Percentiles rank a stretch among this genome's conserved stretches.
phyloP scores from a whole-genome alignment of 176 grass and related monocot genomes.

The Triticum monococcum region DNA sequence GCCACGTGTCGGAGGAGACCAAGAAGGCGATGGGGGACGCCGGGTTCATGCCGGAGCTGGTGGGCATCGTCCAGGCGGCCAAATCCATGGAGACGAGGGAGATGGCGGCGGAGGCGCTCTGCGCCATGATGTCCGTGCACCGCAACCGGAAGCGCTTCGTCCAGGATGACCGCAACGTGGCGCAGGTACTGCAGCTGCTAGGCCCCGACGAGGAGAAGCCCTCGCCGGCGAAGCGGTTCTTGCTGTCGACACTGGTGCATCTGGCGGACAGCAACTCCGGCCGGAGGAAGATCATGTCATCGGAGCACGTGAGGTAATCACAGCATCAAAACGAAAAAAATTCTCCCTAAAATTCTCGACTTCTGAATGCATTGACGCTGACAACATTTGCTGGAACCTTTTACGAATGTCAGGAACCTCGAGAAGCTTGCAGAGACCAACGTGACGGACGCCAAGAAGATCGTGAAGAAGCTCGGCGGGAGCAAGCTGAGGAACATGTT shows the following conservation, averaged over 20 bases:
- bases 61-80: slow-evolving; percentile 39
- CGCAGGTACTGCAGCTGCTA: slow-evolving; percentile 62
- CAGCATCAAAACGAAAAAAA: neutral
- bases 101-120: slow-evolving; percentile 74
- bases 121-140: slow-evolving; percentile 57
- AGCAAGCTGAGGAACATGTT: slow-evolving; percentile 74
- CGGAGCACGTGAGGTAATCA: slow-evolving; percentile 46
- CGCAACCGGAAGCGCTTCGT: slow-evolving; percentile 72
- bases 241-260: slow-evolving; percentile 64
- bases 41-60: slow-evolving; percentile 85
- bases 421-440: slow-evolving; percentile 71
- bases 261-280: slow-evolving; percentile 62
- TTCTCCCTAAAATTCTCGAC: neutral
- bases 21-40: slow-evolving; percentile 81
- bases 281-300: slow-evolving; percentile 75
- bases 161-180: slow-evolving; percentile 68
- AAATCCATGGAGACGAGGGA: slow-evolving; percentile 58
- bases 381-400: neutral
- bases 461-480: slow-evolving; percentile 79
- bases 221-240: slow-evolving; percentile 53
- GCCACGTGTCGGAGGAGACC: slow-evolving; percentile 52
- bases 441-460: slow-evolving; percentile 70
- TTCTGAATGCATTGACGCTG: neutral
- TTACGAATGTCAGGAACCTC: slow-evolving; percentile 43
- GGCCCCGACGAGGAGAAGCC: slow-evolving; percentile 61